Evolutionary conservation across 148 eudicot species (phyloP).

Genomic region (Vaccinium corymbosum): DNA sequence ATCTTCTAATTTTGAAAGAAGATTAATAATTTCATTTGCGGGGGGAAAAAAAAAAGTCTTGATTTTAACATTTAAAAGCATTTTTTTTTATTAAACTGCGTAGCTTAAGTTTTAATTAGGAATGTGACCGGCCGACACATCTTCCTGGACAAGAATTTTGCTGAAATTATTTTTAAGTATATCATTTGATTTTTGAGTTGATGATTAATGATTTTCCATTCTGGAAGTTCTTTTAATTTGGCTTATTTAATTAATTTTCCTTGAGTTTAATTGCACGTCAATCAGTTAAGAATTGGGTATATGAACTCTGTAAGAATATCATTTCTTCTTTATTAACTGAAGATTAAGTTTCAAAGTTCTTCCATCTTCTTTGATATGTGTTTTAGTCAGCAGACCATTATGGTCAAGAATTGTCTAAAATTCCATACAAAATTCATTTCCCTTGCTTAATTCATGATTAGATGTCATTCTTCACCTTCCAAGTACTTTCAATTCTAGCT

Average conservation of each 20-base stretch:
- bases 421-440: too few species aligned
- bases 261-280: neutral
- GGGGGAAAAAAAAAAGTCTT: neutral
- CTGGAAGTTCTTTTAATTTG: neutral
- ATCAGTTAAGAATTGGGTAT: too few species aligned
- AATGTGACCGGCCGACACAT: neutral
- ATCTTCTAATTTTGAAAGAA: too few species aligned
- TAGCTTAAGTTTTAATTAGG: neutral
- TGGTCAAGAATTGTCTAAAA: too few species aligned
- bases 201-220: neutral
- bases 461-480: neutral
- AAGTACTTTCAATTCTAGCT: neutral
- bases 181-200: neutral
- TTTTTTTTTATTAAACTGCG: neutral
- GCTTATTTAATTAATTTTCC: neutral
- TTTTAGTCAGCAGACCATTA: too few species aligned
- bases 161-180: neutral
- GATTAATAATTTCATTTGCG: too few species aligned
- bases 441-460: neutral
- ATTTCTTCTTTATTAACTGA: too few species aligned
- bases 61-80: neutral
- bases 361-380: too few species aligned
- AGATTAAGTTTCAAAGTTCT: too few species aligned
- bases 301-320: too few species aligned
- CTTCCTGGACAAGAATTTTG: neutral